phyloP scores from a whole-genome alignment of 768 basidiomycete species.

The Collybia sp. region DNA sequence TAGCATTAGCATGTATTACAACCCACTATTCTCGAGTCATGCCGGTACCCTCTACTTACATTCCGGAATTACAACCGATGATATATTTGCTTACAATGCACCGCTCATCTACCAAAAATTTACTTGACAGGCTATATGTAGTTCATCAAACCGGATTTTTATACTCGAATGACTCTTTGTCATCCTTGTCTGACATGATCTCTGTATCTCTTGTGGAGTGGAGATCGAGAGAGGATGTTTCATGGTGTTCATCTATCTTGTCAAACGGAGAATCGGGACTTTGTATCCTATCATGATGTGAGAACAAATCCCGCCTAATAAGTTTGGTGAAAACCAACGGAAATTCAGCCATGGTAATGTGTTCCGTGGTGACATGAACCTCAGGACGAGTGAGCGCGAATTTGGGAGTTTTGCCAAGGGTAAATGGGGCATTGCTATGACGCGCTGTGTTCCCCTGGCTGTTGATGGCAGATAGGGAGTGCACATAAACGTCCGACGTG shows the following conservation, averaged over 20 bases:
- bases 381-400: constrained; percentile 33
- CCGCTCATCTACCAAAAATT: background rate
- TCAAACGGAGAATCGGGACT: background rate
- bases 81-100: constrained; percentile 2
- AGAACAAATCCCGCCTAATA: background rate
- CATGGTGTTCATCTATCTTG: constrained; percentile 1
- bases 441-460: constrained; percentile 26
- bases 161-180: constrained; percentile 18
- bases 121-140: too few species aligned
- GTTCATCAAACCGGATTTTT: constrained; percentile 4
- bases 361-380: constrained; percentile 56
- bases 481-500: constrained; percentile 37
- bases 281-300: background rate
- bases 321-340: constrained; percentile 25
- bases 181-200: constrained; percentile 18
- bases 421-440: constrained; percentile 20
- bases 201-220: constrained; percentile 21
- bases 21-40: background rate
- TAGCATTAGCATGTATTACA: too few species aligned
- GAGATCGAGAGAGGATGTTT: constrained; percentile 21
- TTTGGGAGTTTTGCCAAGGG: constrained; percentile 23
- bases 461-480: constrained; percentile 35
- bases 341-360: constrained; percentile 56
- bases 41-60: background rate
- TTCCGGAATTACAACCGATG: background rate